Evolutionary conservation across 1,284 basidiomycete genomes (phyloP).

Genomic region (Anthracocystis walkeri): DNA sequence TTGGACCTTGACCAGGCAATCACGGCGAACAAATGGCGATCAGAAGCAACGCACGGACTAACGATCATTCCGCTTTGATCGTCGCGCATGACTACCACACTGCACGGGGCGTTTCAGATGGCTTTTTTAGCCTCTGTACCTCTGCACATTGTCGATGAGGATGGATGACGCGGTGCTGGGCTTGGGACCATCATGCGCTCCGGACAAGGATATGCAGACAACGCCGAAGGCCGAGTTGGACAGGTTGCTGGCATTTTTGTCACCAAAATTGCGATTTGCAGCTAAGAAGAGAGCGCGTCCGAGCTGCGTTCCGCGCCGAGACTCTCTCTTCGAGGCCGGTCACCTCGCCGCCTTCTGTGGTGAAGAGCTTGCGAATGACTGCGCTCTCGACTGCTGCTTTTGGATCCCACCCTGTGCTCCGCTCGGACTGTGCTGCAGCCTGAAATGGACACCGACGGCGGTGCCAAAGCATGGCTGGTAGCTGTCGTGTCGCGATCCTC

Average conservation of each 20-base stretch:
- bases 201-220: slow-evolving; percentile 32
- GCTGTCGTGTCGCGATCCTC: background rate
- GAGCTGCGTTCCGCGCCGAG: slow-evolving; percentile 30
- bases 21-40: background rate
- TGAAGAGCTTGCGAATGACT: too few relatives aligned
- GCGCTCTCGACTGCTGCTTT: background rate
- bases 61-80: slow-evolving; percentile 4
- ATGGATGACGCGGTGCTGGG: slow-evolving; percentile 17
- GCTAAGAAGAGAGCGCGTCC: slow-evolving; percentile 23
- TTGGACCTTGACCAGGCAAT: background rate
- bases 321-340: background rate
- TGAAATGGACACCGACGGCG: background rate
- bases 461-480: background rate
- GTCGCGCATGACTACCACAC: background rate
- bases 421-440: slow-evolving; percentile 14
- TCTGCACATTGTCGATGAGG: too few relatives aligned
- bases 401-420: background rate
- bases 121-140: too few relatives aligned
- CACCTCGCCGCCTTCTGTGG: background rate
- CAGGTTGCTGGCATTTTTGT: slow-evolving; percentile 12
- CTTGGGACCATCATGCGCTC: slow-evolving; percentile 15
- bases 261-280: background rate
- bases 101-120: background rate
- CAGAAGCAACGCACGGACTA: background rate
- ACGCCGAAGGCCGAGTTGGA: slow-evolving; percentile 47